Conservation (phyloP, 225 moss, liverwort and hornwort species). For the Pleurozium schreberi region DNA sequence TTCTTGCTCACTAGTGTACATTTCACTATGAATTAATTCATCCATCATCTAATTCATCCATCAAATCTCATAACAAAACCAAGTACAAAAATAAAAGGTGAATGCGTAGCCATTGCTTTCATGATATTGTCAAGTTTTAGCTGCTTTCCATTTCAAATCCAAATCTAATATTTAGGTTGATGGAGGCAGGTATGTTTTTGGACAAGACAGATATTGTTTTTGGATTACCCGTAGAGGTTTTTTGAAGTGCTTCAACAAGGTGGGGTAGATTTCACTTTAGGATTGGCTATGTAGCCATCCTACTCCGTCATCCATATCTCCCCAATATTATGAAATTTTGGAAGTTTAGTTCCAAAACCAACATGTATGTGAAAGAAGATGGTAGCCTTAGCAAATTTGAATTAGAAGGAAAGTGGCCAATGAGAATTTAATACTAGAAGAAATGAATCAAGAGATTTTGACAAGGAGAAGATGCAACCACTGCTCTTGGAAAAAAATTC, state of each 20-base stretch:
- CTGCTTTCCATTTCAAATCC: fast-evolving
- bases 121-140: not conserved
- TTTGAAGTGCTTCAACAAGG: not conserved
- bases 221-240: fast-evolving
- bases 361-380: no score
- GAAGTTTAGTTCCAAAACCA: fast-evolving
- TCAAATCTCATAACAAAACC: not conserved
- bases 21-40: not conserved
- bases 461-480: not conserved
- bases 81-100: no score
- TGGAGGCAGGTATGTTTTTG: fast-evolving
- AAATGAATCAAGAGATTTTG: fast-evolving
- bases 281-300: fast-evolving
- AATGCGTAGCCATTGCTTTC: fast-evolving
- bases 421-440: not conserved
- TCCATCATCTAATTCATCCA: not conserved
- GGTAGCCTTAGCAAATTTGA: not conserved
- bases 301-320: fast-evolving
- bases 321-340: not conserved
- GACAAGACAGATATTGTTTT: fast-evolving
- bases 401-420: not conserved
- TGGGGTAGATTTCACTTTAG: fast-evolving
- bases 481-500: not conserved
- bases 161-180: not conserved
- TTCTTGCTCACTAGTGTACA: not conserved